Base-by-base conservation (phyloP, 257 asterid species). In the Rehmannia glutinosa region DNA sequence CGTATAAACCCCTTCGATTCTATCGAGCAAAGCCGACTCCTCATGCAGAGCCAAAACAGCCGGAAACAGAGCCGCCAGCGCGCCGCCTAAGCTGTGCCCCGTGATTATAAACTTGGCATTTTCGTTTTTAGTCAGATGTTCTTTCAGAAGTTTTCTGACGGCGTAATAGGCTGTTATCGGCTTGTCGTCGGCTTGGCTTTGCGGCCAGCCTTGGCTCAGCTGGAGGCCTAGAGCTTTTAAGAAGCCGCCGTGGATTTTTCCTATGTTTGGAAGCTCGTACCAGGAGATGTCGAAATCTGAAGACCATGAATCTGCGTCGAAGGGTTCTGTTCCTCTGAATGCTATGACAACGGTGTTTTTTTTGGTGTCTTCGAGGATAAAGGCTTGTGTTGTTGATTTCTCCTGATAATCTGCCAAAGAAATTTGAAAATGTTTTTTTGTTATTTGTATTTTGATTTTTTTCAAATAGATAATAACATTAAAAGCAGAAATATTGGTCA, bases 51-150 rank as follows among this genome's bases (percentile, higher is more conserved):
- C 74, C 12, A 84, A 55, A 3, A 79, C 25, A 0, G 84, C 76
- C 5, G 86, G 82, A 16, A 84, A 81, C 2, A 84, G 8, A 1
- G 46, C 77, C 0, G 90, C 87, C 63, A 84, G 35, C 0, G 87
- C 84, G 25, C 87, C 90, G 7, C 90, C 90, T 24, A 84, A 41
- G 73, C 84, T 84, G 68, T 84, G 87, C 38, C 90, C 90, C n/a
- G 90, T 84, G 15, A 84, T 17, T 1, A 81, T 51, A 24, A 75
- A 75, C 54, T 73, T 82, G 3, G 82, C 77, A 0, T 70, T 75
- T 0, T 73, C 71, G 3, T 73, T 73, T 68, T 19, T 21, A 43
- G 50, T 1, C n/a, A 84, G 41, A 0, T 43, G 64, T 1, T 68
- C 53, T 5, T 69, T 75, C 11, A 84, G 77, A n/a, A 19, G 33